Conservation (phyloP, 2,329 filamentous ascomycete genomes). For the Didymella glomerata region DNA sequence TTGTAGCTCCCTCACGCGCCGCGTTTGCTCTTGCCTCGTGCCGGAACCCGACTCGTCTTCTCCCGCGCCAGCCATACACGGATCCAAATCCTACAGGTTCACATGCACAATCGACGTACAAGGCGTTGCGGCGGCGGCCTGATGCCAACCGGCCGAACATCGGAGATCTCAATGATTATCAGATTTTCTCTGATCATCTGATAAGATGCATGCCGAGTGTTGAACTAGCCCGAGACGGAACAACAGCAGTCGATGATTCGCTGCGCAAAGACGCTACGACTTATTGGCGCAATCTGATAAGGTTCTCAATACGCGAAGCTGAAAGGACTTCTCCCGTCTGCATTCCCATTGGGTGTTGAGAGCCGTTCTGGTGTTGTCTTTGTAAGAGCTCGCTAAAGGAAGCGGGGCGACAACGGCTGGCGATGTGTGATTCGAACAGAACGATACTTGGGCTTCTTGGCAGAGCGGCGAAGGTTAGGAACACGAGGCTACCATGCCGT, state of each 20-base stretch:
- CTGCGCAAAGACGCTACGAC: conserved; percentile 15
- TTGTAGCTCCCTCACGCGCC: conserved; percentile 23
- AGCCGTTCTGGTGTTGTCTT: neutral
- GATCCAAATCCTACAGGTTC: neutral
- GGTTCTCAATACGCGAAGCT: conserved; percentile 21
- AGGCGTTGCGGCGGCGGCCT: neutral
- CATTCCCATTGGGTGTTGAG: conserved; percentile 5
- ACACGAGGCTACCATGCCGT: conserved; percentile 14
- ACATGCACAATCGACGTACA: conserved; percentile 10
- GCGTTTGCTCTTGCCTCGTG: conserved; percentile 1
- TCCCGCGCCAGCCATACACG: neutral
- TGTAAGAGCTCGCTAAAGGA: conserved; percentile 18
- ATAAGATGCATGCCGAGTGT: conserved; percentile 33
- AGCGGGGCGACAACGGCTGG: conserved; percentile 4
- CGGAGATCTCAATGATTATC: conserved; percentile 30
- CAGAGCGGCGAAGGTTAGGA: conserved; percentile 19
- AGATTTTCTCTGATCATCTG: conserved; percentile 38
- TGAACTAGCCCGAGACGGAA: conserved; percentile 5
- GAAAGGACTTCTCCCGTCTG: conserved; percentile 10
- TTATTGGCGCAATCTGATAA: conserved; percentile 42
- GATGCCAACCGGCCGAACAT: conserved; percentile 12
- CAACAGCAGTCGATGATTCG: conserved; percentile 12
- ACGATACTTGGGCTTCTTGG: conserved; percentile 32
- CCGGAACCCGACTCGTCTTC: neutral
- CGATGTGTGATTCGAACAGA: conserved; percentile 20